A percentile compares a stretch with the other conserved stretches of the same genome.
These are phyloP conservation scores for Pleurotus salmoneostramineus DNA, from an alignment of 768 basidiomycete genomes.

Conservation along the genomic window DNA sequence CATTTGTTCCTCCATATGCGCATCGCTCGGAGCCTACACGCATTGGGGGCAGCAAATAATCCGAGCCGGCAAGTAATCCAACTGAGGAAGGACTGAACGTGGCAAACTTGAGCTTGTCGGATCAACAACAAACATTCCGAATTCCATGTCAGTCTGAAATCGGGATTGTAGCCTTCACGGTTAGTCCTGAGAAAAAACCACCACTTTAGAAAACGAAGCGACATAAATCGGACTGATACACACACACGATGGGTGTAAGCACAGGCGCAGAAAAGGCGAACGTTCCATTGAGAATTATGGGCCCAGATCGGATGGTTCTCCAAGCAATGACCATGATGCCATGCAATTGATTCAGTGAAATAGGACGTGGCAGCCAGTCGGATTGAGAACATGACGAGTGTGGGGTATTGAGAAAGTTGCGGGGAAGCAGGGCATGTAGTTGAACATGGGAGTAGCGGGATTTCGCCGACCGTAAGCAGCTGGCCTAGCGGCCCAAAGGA, in stretches of 20 bases:
- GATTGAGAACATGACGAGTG: conserved; percentile 1
- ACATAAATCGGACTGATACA: not conserved
- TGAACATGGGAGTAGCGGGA: conserved; percentile 8
- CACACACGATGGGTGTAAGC: not conserved
- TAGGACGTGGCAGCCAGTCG: not conserved
- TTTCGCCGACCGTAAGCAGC: conserved; percentile 3
- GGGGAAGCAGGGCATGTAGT: not conserved
- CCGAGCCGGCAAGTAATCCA: too few relatives aligned
- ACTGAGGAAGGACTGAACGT: too few relatives aligned
- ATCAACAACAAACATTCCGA: conserved; percentile 1
- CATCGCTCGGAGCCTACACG: too few relatives aligned
- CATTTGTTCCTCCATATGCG: too few relatives aligned
- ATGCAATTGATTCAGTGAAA: not conserved
- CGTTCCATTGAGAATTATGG: too few relatives aligned
- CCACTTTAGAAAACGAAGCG: not conserved
- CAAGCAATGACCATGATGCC: too few relatives aligned
- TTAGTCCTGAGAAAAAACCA: not conserved
- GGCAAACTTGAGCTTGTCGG: not conserved
- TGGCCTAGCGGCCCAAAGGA: not conserved
- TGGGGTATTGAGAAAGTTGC: not conserved
- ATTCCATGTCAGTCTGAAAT: not conserved
- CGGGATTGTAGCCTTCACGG: not conserved
- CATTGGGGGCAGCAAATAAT: too few relatives aligned
- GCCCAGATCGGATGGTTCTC: too few relatives aligned
- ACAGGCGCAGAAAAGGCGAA: not conserved